Percentiles rank a stretch among this genome's conserved stretches.
Conservation (phyloP, 495 filamentous ascomycete genomes). For the Friedmanniomyces simplex region DNA sequence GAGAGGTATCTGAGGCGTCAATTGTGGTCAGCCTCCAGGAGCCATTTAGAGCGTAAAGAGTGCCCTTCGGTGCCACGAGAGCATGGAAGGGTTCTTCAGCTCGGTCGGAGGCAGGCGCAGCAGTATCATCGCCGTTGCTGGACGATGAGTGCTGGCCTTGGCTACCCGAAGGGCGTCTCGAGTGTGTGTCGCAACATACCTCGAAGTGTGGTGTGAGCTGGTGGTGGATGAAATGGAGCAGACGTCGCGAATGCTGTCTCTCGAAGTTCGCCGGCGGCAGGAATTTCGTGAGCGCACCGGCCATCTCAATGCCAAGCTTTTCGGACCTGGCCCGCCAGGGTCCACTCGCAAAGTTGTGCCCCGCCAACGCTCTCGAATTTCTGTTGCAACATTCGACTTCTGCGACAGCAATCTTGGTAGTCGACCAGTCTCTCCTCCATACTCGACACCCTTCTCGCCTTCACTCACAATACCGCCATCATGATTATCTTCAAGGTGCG, state of each 20-base stretch:
- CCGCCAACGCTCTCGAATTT: neutral
- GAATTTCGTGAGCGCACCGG: too few relatives aligned
- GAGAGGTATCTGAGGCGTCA: slow-evolving; percentile 34
- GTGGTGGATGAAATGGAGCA: neutral
- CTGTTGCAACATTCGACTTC: slow-evolving; percentile 1
- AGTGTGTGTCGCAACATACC: slow-evolving; percentile 14
- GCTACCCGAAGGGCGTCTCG: slow-evolving; percentile 23
- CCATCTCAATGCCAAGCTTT: too few relatives aligned
- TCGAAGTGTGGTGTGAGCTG: slow-evolving; percentile 11
- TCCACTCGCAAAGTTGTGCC: neutral
- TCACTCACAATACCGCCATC: slow-evolving; percentile 3
- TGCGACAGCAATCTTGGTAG: neutral
- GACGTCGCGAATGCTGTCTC: too few relatives aligned
- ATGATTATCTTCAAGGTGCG: slow-evolving; percentile 89
- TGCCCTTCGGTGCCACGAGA: slow-evolving; percentile 52
- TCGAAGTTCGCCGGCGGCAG: too few relatives aligned
- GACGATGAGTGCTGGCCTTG: slow-evolving; percentile 18
- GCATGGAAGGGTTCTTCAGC: slow-evolving; percentile 79
- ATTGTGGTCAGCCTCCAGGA: slow-evolving; percentile 65
- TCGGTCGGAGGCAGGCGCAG: slow-evolving; percentile 59
- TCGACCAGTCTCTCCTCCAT: neutral
- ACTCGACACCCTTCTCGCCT: neutral
- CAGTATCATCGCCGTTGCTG: slow-evolving; percentile 52
- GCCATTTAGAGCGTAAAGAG: slow-evolving; percentile 80
- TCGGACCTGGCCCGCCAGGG: neutral